A percentile compares a stretch with the other conserved stretches of the same genome.
phyloP scores from a whole-genome alignment of 345 rosid species.

The Physaria fendleri region DNA sequence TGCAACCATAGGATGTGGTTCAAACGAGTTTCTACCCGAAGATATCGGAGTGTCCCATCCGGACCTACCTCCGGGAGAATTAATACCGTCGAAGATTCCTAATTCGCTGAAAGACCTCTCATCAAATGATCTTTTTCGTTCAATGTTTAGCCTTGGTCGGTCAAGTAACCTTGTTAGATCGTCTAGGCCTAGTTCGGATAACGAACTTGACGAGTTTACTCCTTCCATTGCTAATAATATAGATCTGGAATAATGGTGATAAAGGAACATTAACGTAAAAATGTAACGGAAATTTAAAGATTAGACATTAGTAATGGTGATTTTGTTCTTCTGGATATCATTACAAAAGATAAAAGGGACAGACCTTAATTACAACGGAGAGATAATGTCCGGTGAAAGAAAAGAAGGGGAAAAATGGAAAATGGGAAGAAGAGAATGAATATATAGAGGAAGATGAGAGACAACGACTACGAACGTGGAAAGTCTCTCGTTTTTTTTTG shows the following conservation, averaged over 20 bases:
- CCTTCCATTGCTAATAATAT: constrained; percentile 29
- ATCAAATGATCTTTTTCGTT: constrained; percentile 85
- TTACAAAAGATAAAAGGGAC: not conserved
- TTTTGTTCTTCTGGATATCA: not conserved
- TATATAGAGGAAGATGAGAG: constrained; percentile 40
- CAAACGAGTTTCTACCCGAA: constrained; percentile 77
- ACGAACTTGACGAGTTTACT: constrained; percentile 73
- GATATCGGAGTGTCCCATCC: constrained; percentile 80
- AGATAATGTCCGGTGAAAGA: not conserved
- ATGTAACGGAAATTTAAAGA: constrained; percentile 7
- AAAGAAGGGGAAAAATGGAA: constrained; percentile 16
- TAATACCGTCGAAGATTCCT: constrained; percentile 38
- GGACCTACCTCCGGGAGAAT: constrained; percentile 61
- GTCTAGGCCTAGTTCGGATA: constrained; percentile 57
- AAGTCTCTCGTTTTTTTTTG: constrained; percentile 20
- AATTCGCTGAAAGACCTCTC: constrained; percentile 92
- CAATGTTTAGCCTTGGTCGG: constrained; percentile 74
- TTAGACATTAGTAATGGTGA: not conserved
- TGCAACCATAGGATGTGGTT: constrained; percentile 93
- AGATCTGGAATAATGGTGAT: not conserved
- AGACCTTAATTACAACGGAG: constrained; percentile 19
- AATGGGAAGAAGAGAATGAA: not conserved
- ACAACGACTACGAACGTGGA: constrained; percentile 11
- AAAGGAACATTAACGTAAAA: not conserved
- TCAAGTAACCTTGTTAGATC: constrained; percentile 73